Conservation (phyloP, 352 stramenopile genomes). For the Phytophthora ramorum region DNA sequence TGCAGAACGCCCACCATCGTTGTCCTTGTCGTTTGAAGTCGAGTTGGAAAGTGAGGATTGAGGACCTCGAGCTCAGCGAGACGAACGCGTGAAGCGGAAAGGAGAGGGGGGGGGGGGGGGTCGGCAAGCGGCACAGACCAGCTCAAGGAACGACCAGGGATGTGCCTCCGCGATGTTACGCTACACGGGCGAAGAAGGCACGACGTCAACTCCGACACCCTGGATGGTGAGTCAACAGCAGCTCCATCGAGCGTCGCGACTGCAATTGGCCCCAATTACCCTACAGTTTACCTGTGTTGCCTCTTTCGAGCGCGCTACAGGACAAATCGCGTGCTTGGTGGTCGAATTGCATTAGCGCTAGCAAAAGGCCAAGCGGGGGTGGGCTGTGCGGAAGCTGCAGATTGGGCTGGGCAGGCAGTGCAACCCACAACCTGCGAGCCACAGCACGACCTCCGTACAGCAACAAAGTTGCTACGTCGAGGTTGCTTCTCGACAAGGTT, state of each 20-base stretch:
- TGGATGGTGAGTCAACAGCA: slow-evolving; percentile 18
- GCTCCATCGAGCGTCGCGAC: too few species aligned
- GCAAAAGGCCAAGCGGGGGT: slow-evolving; percentile 27
- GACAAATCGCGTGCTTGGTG: slow-evolving; percentile 18
- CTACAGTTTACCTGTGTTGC: neutral
- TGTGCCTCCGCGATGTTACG: slow-evolving; percentile 29
- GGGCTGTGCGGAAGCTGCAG: slow-evolving; percentile 24
- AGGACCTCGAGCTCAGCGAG: neutral
- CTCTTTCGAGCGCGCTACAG: neutral
- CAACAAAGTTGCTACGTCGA: neutral
- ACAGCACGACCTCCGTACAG: neutral
- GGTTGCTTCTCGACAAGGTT: neutral
- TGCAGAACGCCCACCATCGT: slow-evolving; percentile 29
- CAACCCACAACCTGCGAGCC: neutral
- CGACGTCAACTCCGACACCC: slow-evolving; percentile 1
- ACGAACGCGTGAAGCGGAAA: slow-evolving; percentile 10
- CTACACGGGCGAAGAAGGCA: slow-evolving; percentile 11
- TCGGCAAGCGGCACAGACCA: neutral
- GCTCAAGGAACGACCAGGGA: slow-evolving; percentile 31
- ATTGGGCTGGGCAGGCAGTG: slow-evolving; percentile 16
- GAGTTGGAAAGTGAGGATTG: slow-evolving; percentile 26
- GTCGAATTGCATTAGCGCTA: slow-evolving; percentile 27
- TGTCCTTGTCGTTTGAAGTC: slow-evolving; percentile 19
- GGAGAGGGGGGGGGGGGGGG: slow-evolving; percentile 7
- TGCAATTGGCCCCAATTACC: neutral